Conservation (phyloP, 1,284 basidiomycete species). For the Boletus mariae region DNA sequence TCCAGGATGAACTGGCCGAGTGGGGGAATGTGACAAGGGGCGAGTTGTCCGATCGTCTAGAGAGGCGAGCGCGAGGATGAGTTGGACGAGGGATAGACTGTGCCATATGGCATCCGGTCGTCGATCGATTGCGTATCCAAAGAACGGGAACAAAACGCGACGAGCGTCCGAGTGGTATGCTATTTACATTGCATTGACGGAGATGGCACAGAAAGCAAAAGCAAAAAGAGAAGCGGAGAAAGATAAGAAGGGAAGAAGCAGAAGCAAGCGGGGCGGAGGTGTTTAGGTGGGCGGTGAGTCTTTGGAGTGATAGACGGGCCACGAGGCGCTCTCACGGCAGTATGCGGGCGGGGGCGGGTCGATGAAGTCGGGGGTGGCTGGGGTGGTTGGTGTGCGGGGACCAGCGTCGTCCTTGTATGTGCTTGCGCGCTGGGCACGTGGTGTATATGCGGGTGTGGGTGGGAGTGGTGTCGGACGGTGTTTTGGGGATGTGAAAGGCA, state of each 20-base stretch:
- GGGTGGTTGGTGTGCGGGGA: conserved; percentile 18
- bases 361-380: conserved; percentile 13
- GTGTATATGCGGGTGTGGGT: conserved; percentile 1
- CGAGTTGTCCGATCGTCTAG: neutral
- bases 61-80: neutral
- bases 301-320: neutral
- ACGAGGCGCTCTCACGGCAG: conserved; percentile 11
- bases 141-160: neutral
- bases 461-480: conserved; percentile 18
- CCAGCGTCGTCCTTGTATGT: conserved; percentile 22
- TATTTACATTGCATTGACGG: neutral
- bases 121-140: conserved; percentile 2
- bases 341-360: conserved; percentile 31
- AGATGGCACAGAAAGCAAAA: neutral
- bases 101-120: conserved; percentile 1
- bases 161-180: neutral
- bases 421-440: conserved; percentile 15
- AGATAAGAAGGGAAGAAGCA: neutral
- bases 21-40: neutral
- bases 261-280: neutral
- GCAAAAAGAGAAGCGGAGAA: neutral
- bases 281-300: neutral
- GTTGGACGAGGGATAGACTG: conserved; percentile 2
- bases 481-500: conserved; percentile 2
- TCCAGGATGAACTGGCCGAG: neutral